Conservation (phyloP, 352 stramenopile genomes). For the Labyrinthula sp. region DNA sequence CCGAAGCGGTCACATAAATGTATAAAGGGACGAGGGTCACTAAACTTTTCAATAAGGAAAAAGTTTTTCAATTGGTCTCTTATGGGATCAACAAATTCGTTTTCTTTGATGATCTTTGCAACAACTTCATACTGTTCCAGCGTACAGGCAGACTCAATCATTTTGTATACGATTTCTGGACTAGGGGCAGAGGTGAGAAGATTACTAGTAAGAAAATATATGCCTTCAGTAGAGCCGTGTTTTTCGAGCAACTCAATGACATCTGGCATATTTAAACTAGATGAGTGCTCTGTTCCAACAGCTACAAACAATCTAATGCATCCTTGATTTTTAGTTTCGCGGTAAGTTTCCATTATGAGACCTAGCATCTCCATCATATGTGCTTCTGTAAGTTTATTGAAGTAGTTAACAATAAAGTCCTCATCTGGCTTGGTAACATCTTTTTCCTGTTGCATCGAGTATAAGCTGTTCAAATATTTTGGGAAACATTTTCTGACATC, state of each 20-base stretch:
- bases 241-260: constrained; percentile 97
- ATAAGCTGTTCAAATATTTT: too few species aligned
- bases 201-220: constrained; percentile 96
- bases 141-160: constrained; percentile 97
- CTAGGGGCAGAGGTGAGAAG: constrained; percentile 94
- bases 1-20: constrained; percentile 98
- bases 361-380: constrained; percentile 92
- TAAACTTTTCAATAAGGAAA: constrained; percentile 95
- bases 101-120: constrained; percentile 95
- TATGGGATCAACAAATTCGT: constrained; percentile 94
- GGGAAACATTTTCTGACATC: constrained; percentile 88
- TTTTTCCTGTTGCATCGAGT: constrained; percentile 68
- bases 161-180: constrained; percentile 96
- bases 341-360: constrained; percentile 87
- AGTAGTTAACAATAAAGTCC: constrained; percentile 97
- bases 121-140: constrained; percentile 99
- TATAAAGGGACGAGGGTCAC: constrained; percentile 92
- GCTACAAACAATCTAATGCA: constrained; percentile 98
- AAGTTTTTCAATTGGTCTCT: constrained; percentile 99
- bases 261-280: constrained; percentile 75
- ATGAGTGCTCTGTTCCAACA: constrained; percentile 74
- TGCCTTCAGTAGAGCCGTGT: constrained; percentile 87
- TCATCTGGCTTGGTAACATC: constrained; percentile 49
- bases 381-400: constrained; percentile 88
- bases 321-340: constrained; percentile 89